Evolutionary conservation across 176 grass and related monocot species (phyloP), one percentile per base, ranked within the genome.

Genomic region (Calamus simplicifolius): DNA sequence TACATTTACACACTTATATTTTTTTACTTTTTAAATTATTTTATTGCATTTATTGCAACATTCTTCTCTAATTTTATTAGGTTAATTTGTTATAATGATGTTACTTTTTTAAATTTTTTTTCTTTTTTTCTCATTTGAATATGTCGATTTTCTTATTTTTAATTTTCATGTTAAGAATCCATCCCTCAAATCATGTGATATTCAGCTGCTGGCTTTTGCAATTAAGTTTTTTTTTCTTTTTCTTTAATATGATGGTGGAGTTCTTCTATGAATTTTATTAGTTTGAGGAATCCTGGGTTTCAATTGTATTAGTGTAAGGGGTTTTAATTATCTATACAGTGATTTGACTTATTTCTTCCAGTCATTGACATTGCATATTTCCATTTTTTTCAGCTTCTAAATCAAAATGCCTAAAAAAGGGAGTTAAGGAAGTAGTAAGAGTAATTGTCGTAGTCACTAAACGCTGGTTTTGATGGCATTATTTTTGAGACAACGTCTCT

Each of bases 381-480:
- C 35, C 5, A 12, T 43, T 43, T 26, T 16, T 31, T 49, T 29
- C 84, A 92, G 87, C 87, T 51, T 80, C 91, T 19, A 86, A 90
- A 27, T 68, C 87, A 18, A 98, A 92, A 56, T 98, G 84, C 76
- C 73, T 92, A 67, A 85, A 90, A 74, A 80, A 87, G 56, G 93
- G 93, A 38, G 93, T 98, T 52, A 92, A 98, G 69, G 93, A 98
- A 77, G 84, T 98, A 6, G 93, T 89, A 51, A 98, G 84, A 98
- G 87, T 60, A 90, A 92, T 50, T 81, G 93, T 38, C 75, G 87
- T 48, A 79, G 84, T 50, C 80, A 82, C 54, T 92, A 89, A 79
- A 84, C 84, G 87, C 85, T 62, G 5, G 73, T 43, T 12, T 43
- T 43, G 35, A 43, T 12, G 35, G 0, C 35, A 43, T 43, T 43